phyloP scores from a whole-genome alignment of 805 yeast genomes.

The Barnettozyma populi region DNA sequence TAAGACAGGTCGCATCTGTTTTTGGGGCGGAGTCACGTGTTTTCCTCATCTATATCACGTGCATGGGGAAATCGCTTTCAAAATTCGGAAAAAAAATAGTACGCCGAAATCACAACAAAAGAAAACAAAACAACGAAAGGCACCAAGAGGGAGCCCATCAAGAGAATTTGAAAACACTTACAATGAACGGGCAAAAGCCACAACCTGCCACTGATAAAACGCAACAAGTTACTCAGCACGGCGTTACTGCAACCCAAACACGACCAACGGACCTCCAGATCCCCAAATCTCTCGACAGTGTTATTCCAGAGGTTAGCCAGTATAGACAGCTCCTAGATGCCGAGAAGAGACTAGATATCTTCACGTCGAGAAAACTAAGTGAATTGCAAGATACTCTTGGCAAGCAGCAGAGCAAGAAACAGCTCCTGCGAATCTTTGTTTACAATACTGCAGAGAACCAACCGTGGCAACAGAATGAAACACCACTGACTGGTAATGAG shows the following conservation, averaged over 20 bases:
- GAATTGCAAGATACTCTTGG: slow-evolving; percentile 73
- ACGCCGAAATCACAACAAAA: neutral
- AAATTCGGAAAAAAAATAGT: neutral
- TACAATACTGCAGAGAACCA: slow-evolving; percentile 82
- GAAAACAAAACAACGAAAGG: neutral
- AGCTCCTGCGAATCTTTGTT: slow-evolving; percentile 69
- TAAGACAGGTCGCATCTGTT: too few species aligned
- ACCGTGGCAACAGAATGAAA: slow-evolving; percentile 85
- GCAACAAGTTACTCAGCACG: slow-evolving; percentile 19
- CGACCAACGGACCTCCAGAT: slow-evolving; percentile 52
- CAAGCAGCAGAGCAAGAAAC: slow-evolving; percentile 40
- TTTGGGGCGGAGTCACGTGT: neutral
- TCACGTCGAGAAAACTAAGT: slow-evolving; percentile 74
- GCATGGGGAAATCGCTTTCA: neutral
- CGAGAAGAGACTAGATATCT: slow-evolving; percentile 77
- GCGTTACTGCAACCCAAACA: slow-evolving; percentile 18
- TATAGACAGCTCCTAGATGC: slow-evolving; percentile 71
- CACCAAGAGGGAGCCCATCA: neutral
- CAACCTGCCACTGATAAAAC: slow-evolving; percentile 2
- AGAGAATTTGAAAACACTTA: neutral
- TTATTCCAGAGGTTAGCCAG: slow-evolving; percentile 65
- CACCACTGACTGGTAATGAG: slow-evolving; percentile 7
- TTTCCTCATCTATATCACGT: neutral
- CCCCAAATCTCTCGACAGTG: slow-evolving; percentile 38
- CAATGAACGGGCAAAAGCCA: slow-evolving; percentile 2